Evolutionary conservation across 2,329 filamentous ascomycete genomes (phyloP).

Genomic region (Penicillium occitanis): DNA sequence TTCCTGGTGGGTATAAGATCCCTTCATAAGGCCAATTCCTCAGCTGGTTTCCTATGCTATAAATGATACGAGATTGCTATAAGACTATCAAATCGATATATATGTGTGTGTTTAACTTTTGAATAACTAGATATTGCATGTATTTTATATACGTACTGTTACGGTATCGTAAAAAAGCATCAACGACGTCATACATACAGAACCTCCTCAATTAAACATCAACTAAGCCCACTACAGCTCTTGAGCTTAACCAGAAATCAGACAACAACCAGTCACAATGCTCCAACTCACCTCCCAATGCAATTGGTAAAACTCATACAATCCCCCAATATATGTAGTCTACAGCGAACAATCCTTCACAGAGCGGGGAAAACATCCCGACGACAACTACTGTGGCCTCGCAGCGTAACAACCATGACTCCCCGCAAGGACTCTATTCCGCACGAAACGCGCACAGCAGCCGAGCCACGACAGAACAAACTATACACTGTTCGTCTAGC

Average conservation of each 20-base stretch:
- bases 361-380: not conserved
- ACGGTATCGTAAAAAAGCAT: not conserved
- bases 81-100: not conserved
- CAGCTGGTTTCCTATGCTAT: not conserved
- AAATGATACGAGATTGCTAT: not conserved
- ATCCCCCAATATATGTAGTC: not conserved
- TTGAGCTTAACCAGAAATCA: too few species aligned
- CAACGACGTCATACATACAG: constrained; percentile 1
- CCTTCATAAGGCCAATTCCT: too few species aligned
- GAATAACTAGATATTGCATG: not conserved
- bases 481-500: constrained; percentile 63
- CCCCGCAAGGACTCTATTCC: constrained; percentile 40
- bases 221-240: not conserved
- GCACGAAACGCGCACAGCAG: constrained; percentile 71
- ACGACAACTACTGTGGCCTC: constrained; percentile 16
- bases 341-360: not conserved
- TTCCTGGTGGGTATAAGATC: not conserved
- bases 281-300: not conserved
- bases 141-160: not conserved
- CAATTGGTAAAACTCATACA: not conserved
- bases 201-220: not conserved
- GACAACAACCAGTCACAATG: not conserved
- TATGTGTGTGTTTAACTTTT: not conserved
- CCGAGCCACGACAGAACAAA: constrained; percentile 67
- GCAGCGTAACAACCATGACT: constrained; percentile 12